These are phyloP conservation scores for Mycogone perniciosa DNA, from an alignment of 2,329 filamentous ascomycete genomes.

Conservation along the genomic window DNA sequence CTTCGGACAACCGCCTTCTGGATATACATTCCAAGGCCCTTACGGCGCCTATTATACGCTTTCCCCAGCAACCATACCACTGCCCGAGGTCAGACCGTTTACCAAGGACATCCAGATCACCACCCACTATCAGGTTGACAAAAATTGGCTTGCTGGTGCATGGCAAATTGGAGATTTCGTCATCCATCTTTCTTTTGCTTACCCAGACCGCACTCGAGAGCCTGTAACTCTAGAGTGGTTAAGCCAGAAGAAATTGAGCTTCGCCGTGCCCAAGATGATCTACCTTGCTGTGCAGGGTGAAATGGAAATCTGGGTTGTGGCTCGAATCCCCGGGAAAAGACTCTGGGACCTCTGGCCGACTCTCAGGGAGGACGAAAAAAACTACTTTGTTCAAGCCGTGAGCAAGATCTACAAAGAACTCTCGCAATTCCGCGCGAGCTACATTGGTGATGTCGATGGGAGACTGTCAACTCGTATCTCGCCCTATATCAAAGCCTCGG, in stretches of 20 bases:
- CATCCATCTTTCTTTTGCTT: not conserved
- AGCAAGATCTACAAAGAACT: too few species aligned
- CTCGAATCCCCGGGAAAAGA: too few species aligned
- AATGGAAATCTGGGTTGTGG: too few species aligned
- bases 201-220: not conserved
- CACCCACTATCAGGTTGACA: not conserved
- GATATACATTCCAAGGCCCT: not conserved
- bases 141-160: not conserved
- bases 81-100: not conserved
- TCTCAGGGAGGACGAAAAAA: too few species aligned
- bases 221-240: not conserved
- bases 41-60: not conserved
- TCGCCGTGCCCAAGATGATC: not conserved
- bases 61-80: not conserved
- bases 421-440: too few species aligned
- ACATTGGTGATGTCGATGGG: too few species aligned
- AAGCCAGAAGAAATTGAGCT: not conserved
- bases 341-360: too few species aligned
- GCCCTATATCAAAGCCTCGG: too few species aligned
- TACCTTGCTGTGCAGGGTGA: not conserved
- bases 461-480: too few species aligned
- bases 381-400: too few species aligned
- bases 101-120: not conserved
- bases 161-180: not conserved
- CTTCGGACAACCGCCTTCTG: not conserved